Base-by-base conservation (phyloP, 345 rosid genomes). In the Arabis alpina region DNA sequence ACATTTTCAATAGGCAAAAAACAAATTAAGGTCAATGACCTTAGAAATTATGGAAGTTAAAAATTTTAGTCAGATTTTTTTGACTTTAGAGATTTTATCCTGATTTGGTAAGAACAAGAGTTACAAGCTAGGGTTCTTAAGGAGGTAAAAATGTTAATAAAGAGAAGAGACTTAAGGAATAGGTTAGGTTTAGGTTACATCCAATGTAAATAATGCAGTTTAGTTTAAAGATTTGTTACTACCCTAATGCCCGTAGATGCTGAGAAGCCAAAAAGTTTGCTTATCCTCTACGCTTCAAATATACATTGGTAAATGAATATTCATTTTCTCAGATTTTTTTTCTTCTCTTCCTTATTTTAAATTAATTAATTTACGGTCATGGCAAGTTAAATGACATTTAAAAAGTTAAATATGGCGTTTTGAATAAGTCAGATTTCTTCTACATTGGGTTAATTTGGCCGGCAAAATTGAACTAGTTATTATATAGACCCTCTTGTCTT, bases 1-100 rank as follows among this genome's bases (percentile, higher is more conserved):
- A 61, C 63, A 41, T 52, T 53, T 67, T 53, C 62, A 74, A 74
- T 66, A 67, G 78, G 37, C 68, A 74, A 74, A 34, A 34, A 66
- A 49, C 30, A 58, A 30, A n/a, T n/a, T n/a, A n/a, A 74, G 56
- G 78, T 66, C 73, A 67, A 74, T 61, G 61, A 57, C 49, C 55
- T 65, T 59, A 50, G 52, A 14, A 49, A 51, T 15, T 23, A 16
- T 24, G 23, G 12, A 58, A 55, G 30, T 15, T 32, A 40, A 73
- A 73, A 54, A 56, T 50, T 67, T 51, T 42, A 74, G 54, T 74
- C 67, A 58, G 72, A 51, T 42, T 59, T 49, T 74, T 59, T 51
- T 74, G 68, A 66, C 77, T 74, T 66, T 66, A 9, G 65, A 56
- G 11, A 2, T 24, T 44, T 32, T 62, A n/a, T 61, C 48, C 55